phyloP scores from a whole-genome alignment of 768 basidiomycete genomes.

The Termitomyces sp. region DNA sequence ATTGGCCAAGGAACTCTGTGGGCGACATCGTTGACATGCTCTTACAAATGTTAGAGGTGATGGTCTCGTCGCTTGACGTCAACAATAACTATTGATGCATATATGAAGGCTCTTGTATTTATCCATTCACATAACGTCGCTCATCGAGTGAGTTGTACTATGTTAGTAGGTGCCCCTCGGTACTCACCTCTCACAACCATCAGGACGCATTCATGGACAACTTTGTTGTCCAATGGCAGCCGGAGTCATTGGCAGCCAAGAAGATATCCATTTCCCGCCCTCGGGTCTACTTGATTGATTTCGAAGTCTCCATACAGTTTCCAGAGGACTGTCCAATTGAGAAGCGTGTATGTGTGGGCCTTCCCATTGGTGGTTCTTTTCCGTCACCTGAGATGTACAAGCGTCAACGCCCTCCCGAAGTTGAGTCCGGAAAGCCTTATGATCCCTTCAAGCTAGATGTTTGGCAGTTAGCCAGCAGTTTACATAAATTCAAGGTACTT shows the following conservation, averaged over 20 bases:
- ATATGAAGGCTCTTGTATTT: neutral
- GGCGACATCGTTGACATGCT: constrained; percentile 25
- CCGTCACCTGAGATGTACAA: constrained; percentile 13
- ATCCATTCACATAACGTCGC: neutral
- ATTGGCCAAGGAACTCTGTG: constrained; percentile 23
- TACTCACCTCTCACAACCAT: neutral
- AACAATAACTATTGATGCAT: neutral
- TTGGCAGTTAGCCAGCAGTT: constrained; percentile 4
- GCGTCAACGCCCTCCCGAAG: constrained; percentile 19
- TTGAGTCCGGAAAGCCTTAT: constrained; percentile 4
- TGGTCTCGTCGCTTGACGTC: neutral
- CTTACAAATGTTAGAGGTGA: constrained; percentile 15
- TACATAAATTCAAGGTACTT: neutral
- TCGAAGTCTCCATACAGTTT: constrained; percentile 24
- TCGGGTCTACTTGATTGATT: constrained; percentile 20
- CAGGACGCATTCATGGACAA: constrained; percentile 27
- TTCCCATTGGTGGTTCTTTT: constrained; percentile 18
- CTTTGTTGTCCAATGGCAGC: constrained; percentile 25
- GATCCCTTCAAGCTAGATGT: constrained; percentile 7
- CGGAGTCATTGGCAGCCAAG: constrained; percentile 18
- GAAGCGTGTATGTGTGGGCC: constrained; percentile 12
- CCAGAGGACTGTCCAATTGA: constrained; percentile 12
- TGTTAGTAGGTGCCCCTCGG: neutral
- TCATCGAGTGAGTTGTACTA: neutral
- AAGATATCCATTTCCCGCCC: neutral